Evolutionary conservation across 2,329 filamentous ascomycete species (phyloP).

Genomic region (Xylaria digitata): DNA sequence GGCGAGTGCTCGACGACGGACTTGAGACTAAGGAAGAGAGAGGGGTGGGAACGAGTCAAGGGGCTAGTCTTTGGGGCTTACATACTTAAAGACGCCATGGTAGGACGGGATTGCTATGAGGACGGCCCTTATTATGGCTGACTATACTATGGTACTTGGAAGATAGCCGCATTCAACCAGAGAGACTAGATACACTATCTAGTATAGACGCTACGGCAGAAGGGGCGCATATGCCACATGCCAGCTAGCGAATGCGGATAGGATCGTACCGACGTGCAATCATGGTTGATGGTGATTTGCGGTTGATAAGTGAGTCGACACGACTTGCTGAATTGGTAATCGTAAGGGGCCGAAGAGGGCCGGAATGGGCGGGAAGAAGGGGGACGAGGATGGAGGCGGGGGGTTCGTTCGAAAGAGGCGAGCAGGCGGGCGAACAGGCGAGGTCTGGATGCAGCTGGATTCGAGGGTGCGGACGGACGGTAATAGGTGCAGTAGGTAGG

Average conservation of each 20-base stretch:
- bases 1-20: neutral
- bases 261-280: conserved; percentile 45
- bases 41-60: conserved; percentile 19
- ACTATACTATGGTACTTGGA: no score
- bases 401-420: conserved; percentile 1
- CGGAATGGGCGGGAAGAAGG: conserved; percentile 15
- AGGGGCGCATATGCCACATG: conserved; percentile 42
- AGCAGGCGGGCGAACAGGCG: neutral
- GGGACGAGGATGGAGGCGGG: neutral
- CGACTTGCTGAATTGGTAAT: conserved; percentile 28
- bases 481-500: neutral
- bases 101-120: conserved; percentile 18
- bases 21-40: neutral
- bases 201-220: conserved; percentile 33
- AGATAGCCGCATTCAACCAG: conserved; percentile 45
- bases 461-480: no score
- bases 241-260: conserved; percentile 41
- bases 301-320: conserved; percentile 32
- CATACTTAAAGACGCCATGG: conserved; percentile 50
- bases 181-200: conserved; percentile 1
- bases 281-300: conserved; percentile 40
- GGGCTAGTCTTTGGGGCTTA: conserved; percentile 39
- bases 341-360: conserved; percentile 11
- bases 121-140: conserved; percentile 9
- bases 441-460: conserved; percentile 5